phyloP scores from a whole-genome alignment of 176 grass and related monocot genomes.

The Oryza meyeriana region DNA sequence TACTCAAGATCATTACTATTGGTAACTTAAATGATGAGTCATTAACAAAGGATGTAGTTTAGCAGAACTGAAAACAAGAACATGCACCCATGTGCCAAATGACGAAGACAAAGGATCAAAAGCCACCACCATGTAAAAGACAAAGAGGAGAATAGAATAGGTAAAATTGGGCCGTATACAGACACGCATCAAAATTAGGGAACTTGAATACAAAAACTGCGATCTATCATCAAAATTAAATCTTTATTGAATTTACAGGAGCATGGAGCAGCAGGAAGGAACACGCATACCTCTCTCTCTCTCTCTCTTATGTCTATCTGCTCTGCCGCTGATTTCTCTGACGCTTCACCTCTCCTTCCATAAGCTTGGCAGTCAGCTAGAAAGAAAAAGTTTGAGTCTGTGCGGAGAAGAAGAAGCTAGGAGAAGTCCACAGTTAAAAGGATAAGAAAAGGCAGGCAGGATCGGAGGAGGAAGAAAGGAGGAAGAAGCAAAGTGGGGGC shows the following conservation, averaged over 20 bases:
- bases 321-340: neutral
- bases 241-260: neutral
- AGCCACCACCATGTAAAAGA: neutral
- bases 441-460: neutral
- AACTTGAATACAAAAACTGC: slow-evolving; percentile 8
- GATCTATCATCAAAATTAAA: neutral
- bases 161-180: neutral
- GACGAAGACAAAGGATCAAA: neutral
- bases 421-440: neutral
- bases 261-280: neutral
- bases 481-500: neutral
- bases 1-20: neutral
- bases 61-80: neutral
- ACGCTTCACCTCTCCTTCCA: neutral
- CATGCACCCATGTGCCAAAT: slow-evolving; percentile 4
- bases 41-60: neutral
- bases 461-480: neutral
- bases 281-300: neutral
- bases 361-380: neutral
- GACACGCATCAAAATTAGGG: neutral
- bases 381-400: neutral
- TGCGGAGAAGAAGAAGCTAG: neutral
- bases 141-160: neutral
- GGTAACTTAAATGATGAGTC: neutral
- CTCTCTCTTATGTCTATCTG: neutral